Conservation (phyloP, 2,329 filamentous ascomycete genomes). For the Lecanosticta acicola region DNA sequence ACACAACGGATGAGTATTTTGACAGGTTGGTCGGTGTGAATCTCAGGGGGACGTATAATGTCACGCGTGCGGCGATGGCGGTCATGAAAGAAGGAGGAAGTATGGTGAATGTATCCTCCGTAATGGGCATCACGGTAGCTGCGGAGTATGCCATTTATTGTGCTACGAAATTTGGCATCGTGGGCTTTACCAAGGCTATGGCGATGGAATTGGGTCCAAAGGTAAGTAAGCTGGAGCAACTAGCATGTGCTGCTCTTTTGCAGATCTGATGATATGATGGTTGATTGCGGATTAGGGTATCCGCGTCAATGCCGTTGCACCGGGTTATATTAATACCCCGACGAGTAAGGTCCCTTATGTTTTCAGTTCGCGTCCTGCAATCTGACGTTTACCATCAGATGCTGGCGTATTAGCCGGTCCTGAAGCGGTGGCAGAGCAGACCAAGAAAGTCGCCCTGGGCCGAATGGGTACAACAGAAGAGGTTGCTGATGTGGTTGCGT, state of each 20-base stretch:
- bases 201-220: conserved; percentile 36
- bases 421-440: conserved; percentile 39
- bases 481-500: conserved; percentile 47
- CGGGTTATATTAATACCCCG: conserved; percentile 44
- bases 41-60: conserved; percentile 38
- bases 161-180: conserved; percentile 40
- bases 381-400: conserved; percentile 7
- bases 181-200: conserved; percentile 44
- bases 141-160: conserved; percentile 40
- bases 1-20: conserved; percentile 42
- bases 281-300: conserved; percentile 27
- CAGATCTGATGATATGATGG: not conserved
- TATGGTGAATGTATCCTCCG: conserved; percentile 41
- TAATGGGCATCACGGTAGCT: conserved; percentile 34
- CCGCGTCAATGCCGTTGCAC: conserved; percentile 37
- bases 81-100: conserved; percentile 30
- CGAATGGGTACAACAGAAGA: conserved; percentile 44
- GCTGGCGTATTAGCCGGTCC: conserved; percentile 46
- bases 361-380: not conserved
- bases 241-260: not conserved
- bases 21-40: conserved; percentile 37
- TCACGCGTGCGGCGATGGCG: conserved; percentile 38
- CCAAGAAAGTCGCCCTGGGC: conserved; percentile 38
- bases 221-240: too few relatives aligned
- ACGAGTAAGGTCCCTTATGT: conserved; percentile 32